phyloP scores from a whole-genome alignment of 2,329 filamentous ascomycete genomes.

The Apiospora saccharicola region DNA sequence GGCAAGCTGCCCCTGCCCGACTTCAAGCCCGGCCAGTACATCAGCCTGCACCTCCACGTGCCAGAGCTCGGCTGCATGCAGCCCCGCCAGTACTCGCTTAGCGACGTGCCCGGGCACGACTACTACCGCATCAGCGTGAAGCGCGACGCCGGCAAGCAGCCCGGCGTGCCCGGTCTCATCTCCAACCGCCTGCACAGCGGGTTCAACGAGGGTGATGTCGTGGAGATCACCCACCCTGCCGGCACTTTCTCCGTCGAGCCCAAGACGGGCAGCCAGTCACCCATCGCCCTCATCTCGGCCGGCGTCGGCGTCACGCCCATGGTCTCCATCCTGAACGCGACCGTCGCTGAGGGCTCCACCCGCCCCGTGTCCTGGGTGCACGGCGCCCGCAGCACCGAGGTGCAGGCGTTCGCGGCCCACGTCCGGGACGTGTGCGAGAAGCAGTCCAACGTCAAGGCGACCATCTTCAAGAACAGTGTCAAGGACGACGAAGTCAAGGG shows the following conservation, averaged over 20 bases:
- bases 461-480: conserved; percentile 65
- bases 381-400: conserved; percentile 57
- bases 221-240: conserved; percentile 63
- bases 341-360: conserved; percentile 39
- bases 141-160: conserved; percentile 56
- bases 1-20: conserved; percentile 57
- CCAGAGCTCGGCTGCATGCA: conserved; percentile 70
- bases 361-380: conserved; percentile 70
- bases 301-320: conserved; percentile 75
- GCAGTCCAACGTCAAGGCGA: conserved; percentile 56
- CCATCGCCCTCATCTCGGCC: conserved; percentile 71
- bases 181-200: conserved; percentile 60
- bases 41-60: conserved; percentile 69
- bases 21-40: conserved; percentile 77
- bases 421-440: conserved; percentile 52
- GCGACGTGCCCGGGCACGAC: conserved; percentile 58
- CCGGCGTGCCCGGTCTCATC: conserved; percentile 54
- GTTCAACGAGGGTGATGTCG: conserved; percentile 57
- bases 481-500: conserved; percentile 53
- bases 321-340: conserved; percentile 67
- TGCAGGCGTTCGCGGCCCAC: conserved; percentile 63
- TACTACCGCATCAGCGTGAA: conserved; percentile 81
- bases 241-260: conserved; percentile 70
- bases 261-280: conserved; percentile 50
- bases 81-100: conserved; percentile 78